A percentile compares a stretch with the other conserved stretches of the same genome.
These are phyloP conservation scores for Ceratobasidium sp. DNA, from an alignment of 1,284 basidiomycete genomes.

Conservation along the genomic window DNA sequence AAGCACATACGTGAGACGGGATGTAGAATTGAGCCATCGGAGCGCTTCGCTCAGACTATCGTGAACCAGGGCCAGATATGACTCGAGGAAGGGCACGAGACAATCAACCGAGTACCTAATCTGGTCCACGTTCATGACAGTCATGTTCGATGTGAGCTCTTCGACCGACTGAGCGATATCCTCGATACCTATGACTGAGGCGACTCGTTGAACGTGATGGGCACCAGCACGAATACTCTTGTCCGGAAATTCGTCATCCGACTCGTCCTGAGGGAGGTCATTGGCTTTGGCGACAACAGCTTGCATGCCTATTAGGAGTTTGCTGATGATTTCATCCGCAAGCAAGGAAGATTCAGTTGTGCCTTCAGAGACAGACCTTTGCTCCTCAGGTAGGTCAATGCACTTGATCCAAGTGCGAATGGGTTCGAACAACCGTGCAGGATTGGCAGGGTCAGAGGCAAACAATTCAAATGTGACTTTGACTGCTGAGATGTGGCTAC, in stretches of 20 bases:
- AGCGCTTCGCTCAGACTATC: slow-evolving; percentile 63
- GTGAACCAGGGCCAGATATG: slow-evolving; percentile 62
- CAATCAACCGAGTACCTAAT: slow-evolving; percentile 48
- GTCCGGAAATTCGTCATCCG: slow-evolving; percentile 45
- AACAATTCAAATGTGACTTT: background rate
- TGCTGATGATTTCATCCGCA: slow-evolving; percentile 17
- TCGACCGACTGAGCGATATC: background rate
- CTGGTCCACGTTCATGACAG: slow-evolving; percentile 23
- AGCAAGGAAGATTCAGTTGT: background rate
- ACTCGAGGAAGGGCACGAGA: slow-evolving; percentile 70
- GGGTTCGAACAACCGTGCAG: slow-evolving; percentile 18
- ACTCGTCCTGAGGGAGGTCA: slow-evolving; percentile 35
- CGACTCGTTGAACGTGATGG: background rate
- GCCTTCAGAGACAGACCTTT: too few relatives aligned
- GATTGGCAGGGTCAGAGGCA: background rate
- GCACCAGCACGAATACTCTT: slow-evolving; percentile 25
- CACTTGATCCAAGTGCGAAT: slow-evolving; percentile 3
- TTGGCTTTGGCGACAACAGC: background rate
- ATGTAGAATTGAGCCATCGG: slow-evolving; percentile 77
- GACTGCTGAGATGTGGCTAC: background rate
- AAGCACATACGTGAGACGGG: slow-evolving; percentile 86
- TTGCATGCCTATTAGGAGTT: slow-evolving; percentile 28
- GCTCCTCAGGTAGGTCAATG: background rate
- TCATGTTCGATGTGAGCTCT: background rate
- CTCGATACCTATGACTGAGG: slow-evolving; percentile 10